Evolutionary conservation across 2,329 filamentous ascomycete species (phyloP).

Genomic region (Colletotrichum tropicicola): DNA sequence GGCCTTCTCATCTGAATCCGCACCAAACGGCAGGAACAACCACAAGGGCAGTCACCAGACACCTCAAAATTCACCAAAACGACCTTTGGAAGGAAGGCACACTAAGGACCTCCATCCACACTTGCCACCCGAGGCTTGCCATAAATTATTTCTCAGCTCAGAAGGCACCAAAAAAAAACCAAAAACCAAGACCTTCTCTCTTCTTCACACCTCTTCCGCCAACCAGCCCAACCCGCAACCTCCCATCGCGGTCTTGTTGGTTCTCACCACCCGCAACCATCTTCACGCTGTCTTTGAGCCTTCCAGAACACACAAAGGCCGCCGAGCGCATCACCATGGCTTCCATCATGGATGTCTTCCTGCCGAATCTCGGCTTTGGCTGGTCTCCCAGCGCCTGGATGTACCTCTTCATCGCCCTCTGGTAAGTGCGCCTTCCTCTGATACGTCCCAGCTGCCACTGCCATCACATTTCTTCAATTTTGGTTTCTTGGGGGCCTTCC

Average conservation of each 20-base stretch:
- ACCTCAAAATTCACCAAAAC: conserved; percentile 9
- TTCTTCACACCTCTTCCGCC: neutral
- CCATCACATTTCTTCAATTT: neutral
- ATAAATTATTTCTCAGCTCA: neutral
- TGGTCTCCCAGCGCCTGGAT: conserved; percentile 31
- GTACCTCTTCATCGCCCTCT: conserved; percentile 42
- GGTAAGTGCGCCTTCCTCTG: conserved; percentile 48
- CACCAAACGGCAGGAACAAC: conserved; percentile 13
- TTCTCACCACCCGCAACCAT: neutral
- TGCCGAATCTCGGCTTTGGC: conserved; percentile 22
- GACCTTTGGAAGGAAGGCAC: conserved; percentile 14
- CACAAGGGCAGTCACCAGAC: neutral
- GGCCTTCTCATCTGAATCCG: conserved; percentile 6
- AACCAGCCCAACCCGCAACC: neutral
- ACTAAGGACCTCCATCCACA: neutral
- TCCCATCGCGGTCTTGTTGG: neutral
- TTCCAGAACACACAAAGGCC: neutral
- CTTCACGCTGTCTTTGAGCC: neutral
- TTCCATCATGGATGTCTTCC: conserved; percentile 24
- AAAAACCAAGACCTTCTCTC: neutral
- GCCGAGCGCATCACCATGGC: conserved; percentile 3
- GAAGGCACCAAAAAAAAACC: neutral
- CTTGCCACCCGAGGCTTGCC: neutral
- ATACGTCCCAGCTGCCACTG: neutral
- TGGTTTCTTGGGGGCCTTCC: neutral